Evolutionary conservation across 345 rosid genomes (phyloP).

Genomic region (Lepidium sativum): DNA sequence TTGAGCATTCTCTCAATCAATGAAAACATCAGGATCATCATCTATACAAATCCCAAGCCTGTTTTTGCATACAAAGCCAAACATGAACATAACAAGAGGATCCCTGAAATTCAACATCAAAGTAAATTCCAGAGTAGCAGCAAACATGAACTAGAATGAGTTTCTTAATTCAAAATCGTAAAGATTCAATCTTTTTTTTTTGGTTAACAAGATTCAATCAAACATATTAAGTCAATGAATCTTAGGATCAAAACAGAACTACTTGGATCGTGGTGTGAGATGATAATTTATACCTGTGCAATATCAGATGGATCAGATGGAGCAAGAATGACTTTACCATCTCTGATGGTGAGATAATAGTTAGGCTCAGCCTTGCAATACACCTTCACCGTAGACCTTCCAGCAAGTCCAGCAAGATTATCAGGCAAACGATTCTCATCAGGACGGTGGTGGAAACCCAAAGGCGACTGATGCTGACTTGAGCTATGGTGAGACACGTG

Average conservation of each 20-base stretch:
- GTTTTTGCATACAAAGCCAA: neutral
- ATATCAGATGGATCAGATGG: conserved; percentile 46
- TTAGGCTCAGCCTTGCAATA: conserved; percentile 55
- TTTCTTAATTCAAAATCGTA: neutral
- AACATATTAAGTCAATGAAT: neutral
- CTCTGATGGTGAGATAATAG: conserved; percentile 48
- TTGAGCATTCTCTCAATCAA: neutral
- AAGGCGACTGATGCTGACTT: conserved; percentile 30
- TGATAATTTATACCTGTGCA: conserved; percentile 34
- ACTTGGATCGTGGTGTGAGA: neutral
- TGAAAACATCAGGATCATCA: neutral
- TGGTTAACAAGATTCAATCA: neutral
- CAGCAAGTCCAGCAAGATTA: conserved; percentile 34
- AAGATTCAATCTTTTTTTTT: neutral
- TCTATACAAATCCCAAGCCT: neutral
- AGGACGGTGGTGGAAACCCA: conserved; percentile 29
- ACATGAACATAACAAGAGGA: neutral
- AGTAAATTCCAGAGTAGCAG: neutral
- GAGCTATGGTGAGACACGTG: conserved; percentile 32
- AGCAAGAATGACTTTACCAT: conserved; percentile 56
- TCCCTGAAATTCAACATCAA: neutral
- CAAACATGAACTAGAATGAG: neutral
- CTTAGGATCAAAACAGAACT: neutral
- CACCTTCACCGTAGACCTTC: conserved; percentile 45
- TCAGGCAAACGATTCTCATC: conserved; percentile 24